A percentile compares a stretch with the other conserved stretches of the same genome.
Conservation (phyloP, 139 green algal genomes). For the Desmodesmus armatus region DNA sequence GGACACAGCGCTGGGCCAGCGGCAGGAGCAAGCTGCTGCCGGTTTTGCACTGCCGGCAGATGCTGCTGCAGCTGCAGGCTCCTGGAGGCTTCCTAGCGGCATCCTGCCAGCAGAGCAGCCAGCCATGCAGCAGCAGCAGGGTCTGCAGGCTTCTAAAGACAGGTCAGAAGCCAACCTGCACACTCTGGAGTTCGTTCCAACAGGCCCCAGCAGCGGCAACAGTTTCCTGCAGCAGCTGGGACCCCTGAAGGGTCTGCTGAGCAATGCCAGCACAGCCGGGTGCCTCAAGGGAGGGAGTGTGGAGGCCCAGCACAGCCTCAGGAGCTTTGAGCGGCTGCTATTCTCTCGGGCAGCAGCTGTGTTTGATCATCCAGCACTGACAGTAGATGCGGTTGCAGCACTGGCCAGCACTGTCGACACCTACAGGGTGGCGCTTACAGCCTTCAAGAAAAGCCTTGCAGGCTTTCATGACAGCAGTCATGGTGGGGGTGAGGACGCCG, state of each 20-base stretch:
- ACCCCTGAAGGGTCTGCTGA: slow-evolving; percentile 38
- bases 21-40: background rate
- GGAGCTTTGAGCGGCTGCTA: slow-evolving; percentile 53
- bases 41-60: background rate
- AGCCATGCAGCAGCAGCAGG: background rate
- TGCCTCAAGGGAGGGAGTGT: slow-evolving; percentile 5
- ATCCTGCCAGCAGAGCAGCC: background rate
- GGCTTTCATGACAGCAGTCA: no score
- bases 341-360: slow-evolving; percentile 27
- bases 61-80: background rate
- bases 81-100: background rate
- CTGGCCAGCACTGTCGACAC: slow-evolving; percentile 28
- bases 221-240: slow-evolving; percentile 9
- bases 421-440: slow-evolving; percentile 41
- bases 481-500: no score
- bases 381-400: background rate
- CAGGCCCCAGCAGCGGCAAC: background rate
- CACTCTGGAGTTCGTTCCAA: slow-evolving; percentile 10
- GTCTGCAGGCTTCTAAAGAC: slow-evolving; percentile 9
- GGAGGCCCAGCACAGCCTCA: slow-evolving; percentile 43
- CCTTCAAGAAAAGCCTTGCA: background rate
- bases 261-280: background rate
- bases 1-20: background rate
- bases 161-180: slow-evolving; percentile 46
- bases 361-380: background rate